Conservation (phyloP, 257 asterid genomes). For the Thymus mandschuricus region DNA sequence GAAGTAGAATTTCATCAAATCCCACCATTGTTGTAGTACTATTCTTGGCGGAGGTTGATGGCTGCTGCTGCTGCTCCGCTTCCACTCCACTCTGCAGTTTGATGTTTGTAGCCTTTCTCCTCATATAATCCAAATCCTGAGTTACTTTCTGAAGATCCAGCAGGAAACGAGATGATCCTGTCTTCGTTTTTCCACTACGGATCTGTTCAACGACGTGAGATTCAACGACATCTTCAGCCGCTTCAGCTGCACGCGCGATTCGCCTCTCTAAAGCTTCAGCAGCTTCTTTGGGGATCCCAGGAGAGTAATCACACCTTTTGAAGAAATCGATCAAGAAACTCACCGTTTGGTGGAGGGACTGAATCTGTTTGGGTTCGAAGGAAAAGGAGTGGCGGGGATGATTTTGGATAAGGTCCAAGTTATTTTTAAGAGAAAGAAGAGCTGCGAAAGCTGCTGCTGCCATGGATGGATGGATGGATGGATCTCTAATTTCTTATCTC, state of each 20-base stretch:
- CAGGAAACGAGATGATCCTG: not conserved
- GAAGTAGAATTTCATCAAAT: not conserved
- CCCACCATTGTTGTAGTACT: not conserved
- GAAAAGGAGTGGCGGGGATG: no score
- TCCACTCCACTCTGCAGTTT: not conserved
- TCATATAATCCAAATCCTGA: not conserved
- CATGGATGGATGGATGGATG: no score
- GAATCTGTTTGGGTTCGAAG: no score
- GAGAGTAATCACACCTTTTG: no score
- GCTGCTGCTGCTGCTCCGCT: not conserved
- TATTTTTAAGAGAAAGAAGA: no score
- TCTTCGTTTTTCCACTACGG: no score
- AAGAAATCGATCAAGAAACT: no score
- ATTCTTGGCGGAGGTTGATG: not conserved
- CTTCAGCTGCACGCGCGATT: not conserved
- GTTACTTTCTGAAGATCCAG: not conserved
- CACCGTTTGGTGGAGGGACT: no score
- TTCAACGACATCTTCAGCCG: not conserved
- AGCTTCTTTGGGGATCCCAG: no score
- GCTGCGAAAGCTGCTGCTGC: no score
- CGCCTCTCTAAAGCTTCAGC: not conserved
- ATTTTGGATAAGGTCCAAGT: no score
- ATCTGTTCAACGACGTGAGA: not conserved
- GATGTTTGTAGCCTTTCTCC: not conserved
- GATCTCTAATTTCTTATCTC: no score